These are phyloP conservation scores for Quercus dentata DNA, from an alignment of 306 rosid genomes.

Conservation along the genomic window DNA sequence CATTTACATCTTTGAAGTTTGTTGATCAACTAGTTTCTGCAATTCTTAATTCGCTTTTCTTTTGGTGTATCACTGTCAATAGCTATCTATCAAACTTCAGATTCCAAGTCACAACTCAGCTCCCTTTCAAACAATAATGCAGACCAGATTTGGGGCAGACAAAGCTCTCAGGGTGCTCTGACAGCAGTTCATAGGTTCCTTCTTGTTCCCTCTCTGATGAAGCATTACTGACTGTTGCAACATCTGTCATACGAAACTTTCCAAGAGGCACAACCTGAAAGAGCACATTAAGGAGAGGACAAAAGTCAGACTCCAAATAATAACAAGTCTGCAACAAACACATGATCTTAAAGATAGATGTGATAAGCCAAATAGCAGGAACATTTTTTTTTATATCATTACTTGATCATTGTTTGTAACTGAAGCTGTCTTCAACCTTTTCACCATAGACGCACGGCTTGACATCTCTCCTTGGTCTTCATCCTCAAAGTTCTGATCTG, in stretches of 20 bases:
- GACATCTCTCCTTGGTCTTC: conserved; percentile 40
- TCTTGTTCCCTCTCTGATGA: conserved; percentile 19
- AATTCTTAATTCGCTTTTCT: not conserved
- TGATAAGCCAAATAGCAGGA: not conserved
- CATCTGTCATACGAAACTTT: conserved; percentile 25
- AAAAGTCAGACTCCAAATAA: conserved; percentile 14
- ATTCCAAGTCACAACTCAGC: conserved; percentile 26
- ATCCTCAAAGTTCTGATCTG: conserved; percentile 77
- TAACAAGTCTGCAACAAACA: not conserved
- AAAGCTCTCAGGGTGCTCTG: conserved; percentile 41
- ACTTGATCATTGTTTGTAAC: conserved; percentile 50
- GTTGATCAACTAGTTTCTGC: conserved; percentile 20
- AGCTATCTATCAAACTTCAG: conserved; percentile 30
- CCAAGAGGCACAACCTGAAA: conserved; percentile 49
- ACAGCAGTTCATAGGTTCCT: conserved; percentile 33
- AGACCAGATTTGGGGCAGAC: conserved; percentile 28
- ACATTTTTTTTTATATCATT: not conserved
- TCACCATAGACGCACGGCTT: conserved; percentile 37
- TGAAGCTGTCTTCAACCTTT: conserved; percentile 49
- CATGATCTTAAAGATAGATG: not conserved
- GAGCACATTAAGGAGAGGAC: not conserved
- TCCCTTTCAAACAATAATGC: conserved; percentile 36
- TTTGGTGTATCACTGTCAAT: conserved; percentile 13
- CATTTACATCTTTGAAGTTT: conserved; percentile 3
- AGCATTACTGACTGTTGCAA: conserved; percentile 28